Evolutionary conservation across 2,329 filamentous ascomycete species (phyloP).

Genomic region (Hypoxylon sp.): DNA sequence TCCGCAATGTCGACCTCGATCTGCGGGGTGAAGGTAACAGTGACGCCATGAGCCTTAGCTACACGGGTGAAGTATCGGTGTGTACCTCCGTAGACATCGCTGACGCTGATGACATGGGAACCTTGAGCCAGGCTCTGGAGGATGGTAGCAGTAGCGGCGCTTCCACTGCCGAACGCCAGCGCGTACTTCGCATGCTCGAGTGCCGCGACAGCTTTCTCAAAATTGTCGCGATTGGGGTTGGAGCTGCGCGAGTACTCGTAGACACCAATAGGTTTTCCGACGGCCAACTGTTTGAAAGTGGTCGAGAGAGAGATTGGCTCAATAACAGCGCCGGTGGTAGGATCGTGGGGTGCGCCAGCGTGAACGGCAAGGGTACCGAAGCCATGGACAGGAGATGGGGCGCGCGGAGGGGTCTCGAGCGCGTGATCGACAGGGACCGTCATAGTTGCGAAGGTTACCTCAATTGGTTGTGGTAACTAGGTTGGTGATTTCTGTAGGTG

Average conservation of each 20-base stretch:
- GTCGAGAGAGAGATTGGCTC: constrained; percentile 96
- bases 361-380: constrained; percentile 97
- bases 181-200: constrained; percentile 94
- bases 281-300: constrained; percentile 91
- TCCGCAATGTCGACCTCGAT: constrained; percentile 90
- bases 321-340: constrained; percentile 93
- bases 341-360: constrained; percentile 91
- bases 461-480: constrained; percentile 2
- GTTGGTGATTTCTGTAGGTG: neutral
- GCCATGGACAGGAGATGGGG: constrained; percentile 79
- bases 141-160: constrained; percentile 92
- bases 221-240: constrained; percentile 96
- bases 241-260: constrained; percentile 96
- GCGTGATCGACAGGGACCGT: constrained; percentile 56
- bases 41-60: constrained; percentile 91
- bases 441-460: constrained; percentile 41
- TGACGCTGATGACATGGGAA: constrained; percentile 95
- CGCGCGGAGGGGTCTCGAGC: constrained; percentile 80
- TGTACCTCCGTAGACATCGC: constrained; percentile 97
- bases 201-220: constrained; percentile 90
- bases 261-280: constrained; percentile 87
- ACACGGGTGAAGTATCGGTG: constrained; percentile 99
- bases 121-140: constrained; percentile 92
- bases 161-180: constrained; percentile 94
- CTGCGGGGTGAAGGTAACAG: constrained; percentile 92